Conservation (phyloP, 306 rosid species). For the Biancaea sappan region DNA sequence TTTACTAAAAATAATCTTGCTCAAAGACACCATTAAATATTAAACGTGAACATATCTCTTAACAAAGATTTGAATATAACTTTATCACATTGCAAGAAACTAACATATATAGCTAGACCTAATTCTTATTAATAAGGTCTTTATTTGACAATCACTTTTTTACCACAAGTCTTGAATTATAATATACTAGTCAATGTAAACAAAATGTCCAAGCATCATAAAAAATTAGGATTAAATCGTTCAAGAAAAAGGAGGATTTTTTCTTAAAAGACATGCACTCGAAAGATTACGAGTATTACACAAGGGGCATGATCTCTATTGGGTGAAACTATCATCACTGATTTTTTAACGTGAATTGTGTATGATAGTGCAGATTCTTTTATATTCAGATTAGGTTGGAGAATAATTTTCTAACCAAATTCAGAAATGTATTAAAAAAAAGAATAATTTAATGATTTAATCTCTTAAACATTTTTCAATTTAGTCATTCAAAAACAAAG, state of each 20-base stretch:
- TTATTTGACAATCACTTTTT: too few species aligned
- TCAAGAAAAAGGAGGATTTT: constrained; percentile 4
- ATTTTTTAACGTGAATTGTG: constrained; percentile 18
- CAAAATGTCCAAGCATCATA: background rate
- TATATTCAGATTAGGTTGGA: background rate
- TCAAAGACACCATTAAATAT: too few species aligned
- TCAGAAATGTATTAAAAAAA: background rate
- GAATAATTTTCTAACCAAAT: constrained; percentile 3
- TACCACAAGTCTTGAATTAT: constrained; percentile 1
- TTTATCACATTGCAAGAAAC: too few species aligned
- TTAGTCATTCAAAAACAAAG: too few species aligned
- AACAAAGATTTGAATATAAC: too few species aligned
- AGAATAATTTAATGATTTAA: too few species aligned
- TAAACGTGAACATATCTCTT: too few species aligned
- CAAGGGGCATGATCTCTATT: background rate
- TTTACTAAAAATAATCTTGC: too few species aligned
- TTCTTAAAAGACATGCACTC: background rate
- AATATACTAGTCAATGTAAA: background rate
- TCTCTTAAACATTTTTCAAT: too few species aligned
- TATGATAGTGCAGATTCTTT: constrained; percentile 1
- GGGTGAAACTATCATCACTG: constrained; percentile 6
- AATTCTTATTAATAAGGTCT: too few species aligned
- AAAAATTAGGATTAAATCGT: background rate
- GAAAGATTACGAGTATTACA: background rate
- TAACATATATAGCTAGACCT: too few species aligned